Conservation (phyloP, 768 basidiomycete genomes). For the Infundibulicybe gibba region DNA sequence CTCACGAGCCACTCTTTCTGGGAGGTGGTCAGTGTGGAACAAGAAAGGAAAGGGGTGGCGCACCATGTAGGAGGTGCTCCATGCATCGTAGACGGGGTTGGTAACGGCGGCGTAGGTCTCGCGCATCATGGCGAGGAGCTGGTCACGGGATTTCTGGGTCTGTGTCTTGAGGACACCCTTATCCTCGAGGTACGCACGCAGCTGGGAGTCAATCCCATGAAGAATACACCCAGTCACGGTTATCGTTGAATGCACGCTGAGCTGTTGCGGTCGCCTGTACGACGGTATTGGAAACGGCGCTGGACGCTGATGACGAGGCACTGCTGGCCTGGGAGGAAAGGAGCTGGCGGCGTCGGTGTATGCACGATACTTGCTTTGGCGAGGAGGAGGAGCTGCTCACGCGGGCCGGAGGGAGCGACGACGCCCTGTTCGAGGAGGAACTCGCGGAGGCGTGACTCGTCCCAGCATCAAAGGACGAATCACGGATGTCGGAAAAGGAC, state of each 20-base stretch:
- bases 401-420: slow-evolving; percentile 73
- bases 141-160: slow-evolving; percentile 45
- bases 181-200: slow-evolving; percentile 70
- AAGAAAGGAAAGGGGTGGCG: slow-evolving; percentile 18
- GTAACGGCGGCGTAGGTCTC: slow-evolving; percentile 60
- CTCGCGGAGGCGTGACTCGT: slow-evolving; percentile 76
- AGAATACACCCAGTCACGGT: slow-evolving; percentile 86
- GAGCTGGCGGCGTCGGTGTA: slow-evolving; percentile 60
- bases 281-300: slow-evolving; percentile 35
- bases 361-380: slow-evolving; percentile 67
- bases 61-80: slow-evolving; percentile 85
- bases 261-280: slow-evolving; percentile 54
- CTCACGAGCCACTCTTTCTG: slow-evolving; percentile 82
- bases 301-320: slow-evolving; percentile 34
- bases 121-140: slow-evolving; percentile 64
- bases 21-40: background rate
- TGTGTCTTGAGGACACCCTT: slow-evolving; percentile 70
- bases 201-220: slow-evolving; percentile 81
- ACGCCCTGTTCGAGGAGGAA: slow-evolving; percentile 88
- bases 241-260: slow-evolving; percentile 53
- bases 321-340: slow-evolving; percentile 50
- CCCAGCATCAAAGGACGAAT: slow-evolving; percentile 77
- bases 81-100: slow-evolving; percentile 74
- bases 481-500: slow-evolving; percentile 54
- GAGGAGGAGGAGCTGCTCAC: slow-evolving; percentile 75